Conservation (phyloP, 1,139 yeast species). For the Yamadazyma friedrichii region DNA sequence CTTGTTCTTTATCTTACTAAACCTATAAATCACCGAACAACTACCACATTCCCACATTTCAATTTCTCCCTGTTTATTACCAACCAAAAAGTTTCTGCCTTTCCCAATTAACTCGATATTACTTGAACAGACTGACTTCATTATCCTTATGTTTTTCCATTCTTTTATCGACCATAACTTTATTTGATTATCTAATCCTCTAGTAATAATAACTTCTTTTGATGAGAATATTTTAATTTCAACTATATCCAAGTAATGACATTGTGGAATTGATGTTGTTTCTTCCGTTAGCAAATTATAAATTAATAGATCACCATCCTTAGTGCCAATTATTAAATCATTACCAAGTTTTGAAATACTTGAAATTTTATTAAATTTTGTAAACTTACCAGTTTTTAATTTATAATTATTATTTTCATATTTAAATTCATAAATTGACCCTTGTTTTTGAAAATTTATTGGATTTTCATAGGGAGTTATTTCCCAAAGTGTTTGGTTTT, state of each 20-base stretch:
- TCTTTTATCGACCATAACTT: constrained; percentile 59
- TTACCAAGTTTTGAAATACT: constrained; percentile 9
- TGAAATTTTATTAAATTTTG: constrained; percentile 8
- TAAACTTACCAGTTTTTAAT: constrained; percentile 8
- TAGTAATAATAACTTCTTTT: constrained; percentile 53
- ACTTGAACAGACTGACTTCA: constrained; percentile 25
- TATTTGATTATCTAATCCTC: constrained; percentile 54
- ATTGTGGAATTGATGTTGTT: constrained; percentile 21
- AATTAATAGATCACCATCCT: constrained; percentile 36
- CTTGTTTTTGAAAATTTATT: constrained; percentile 1
- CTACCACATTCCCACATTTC: constrained; percentile 69
- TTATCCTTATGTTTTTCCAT: constrained; percentile 46
- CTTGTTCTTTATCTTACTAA: constrained; percentile 30
- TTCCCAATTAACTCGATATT: constrained; percentile 51
- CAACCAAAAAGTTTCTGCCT: constrained; percentile 63
- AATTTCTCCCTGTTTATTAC: constrained; percentile 52
- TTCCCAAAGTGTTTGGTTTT: constrained; percentile 19
- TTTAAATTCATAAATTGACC: constrained; percentile 4
- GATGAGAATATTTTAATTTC: constrained; percentile 53
- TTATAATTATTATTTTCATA: constrained; percentile 7
- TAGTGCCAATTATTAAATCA: constrained; percentile 39
- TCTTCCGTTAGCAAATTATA: constrained; percentile 16
- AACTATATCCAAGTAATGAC: constrained; percentile 47
- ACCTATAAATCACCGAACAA: constrained; percentile 41
- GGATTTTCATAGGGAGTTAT: constrained; percentile 3